These are phyloP conservation scores for Letharia lupina DNA, from an alignment of 495 filamentous ascomycete genomes.

Conservation along the genomic window DNA sequence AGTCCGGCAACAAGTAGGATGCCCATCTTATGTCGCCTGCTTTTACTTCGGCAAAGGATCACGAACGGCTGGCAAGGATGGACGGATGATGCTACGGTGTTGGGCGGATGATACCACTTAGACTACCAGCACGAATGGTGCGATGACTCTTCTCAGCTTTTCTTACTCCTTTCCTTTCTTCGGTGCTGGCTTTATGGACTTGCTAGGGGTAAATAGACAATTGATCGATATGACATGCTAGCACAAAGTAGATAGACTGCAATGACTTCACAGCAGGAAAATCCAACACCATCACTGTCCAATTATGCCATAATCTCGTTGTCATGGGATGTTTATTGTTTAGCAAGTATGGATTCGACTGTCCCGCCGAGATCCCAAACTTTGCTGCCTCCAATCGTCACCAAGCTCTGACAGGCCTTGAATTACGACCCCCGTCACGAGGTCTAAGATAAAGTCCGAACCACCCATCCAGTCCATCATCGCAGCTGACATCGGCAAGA, in stretches of 20 bases:
- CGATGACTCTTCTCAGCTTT: background rate
- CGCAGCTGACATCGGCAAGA: too few relatives aligned
- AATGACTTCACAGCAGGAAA: background rate
- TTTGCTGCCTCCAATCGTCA: too few relatives aligned
- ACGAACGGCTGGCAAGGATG: background rate
- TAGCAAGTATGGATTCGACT: too few relatives aligned
- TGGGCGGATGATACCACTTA: conserved; percentile 5
- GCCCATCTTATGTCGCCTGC: background rate
- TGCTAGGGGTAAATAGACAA: conserved; percentile 10
- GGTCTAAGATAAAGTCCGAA: too few relatives aligned
- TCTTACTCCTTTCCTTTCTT: background rate
- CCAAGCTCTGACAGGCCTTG: too few relatives aligned
- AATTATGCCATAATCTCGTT: background rate
- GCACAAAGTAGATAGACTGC: background rate
- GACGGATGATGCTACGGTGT: background rate
- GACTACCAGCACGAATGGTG: background rate
- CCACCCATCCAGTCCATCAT: too few relatives aligned
- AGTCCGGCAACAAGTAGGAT: conserved; percentile 6
- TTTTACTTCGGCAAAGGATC: background rate
- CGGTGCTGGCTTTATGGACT: background rate
- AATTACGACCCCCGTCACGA: too few relatives aligned
- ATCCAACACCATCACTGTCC: background rate
- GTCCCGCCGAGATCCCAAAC: too few relatives aligned
- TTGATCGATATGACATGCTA: background rate
- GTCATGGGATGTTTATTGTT: too few relatives aligned